phyloP scores from a whole-genome alignment of 345 rosid genomes.

The Aquilaria malaccensis region DNA sequence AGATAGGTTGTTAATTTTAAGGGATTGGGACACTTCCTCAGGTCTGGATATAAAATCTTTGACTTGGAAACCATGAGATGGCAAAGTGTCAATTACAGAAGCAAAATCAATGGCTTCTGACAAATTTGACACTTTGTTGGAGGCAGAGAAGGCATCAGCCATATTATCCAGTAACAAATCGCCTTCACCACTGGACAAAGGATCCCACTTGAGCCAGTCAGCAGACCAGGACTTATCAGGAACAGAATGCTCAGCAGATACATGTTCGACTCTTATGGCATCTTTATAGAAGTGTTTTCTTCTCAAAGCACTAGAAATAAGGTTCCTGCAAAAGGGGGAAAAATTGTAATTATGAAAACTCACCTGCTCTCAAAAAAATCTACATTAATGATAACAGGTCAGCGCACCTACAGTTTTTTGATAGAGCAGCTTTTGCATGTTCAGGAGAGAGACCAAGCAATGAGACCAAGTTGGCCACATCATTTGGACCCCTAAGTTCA shows the following conservation, averaged over 20 bases:
- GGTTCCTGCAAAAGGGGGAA: slow-evolving; percentile 37
- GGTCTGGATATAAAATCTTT: slow-evolving; percentile 31
- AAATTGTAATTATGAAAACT: background rate
- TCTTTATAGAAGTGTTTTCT: slow-evolving; percentile 71
- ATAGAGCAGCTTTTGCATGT: slow-evolving; percentile 64
- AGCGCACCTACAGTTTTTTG: slow-evolving; percentile 75
- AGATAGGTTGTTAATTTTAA: slow-evolving; percentile 9
- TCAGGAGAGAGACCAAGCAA: slow-evolving; percentile 71
- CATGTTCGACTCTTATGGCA: slow-evolving; percentile 52
- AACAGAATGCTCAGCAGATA: slow-evolving; percentile 31
- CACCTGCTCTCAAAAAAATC: too few species aligned
- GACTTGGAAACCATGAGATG: slow-evolving; percentile 44
- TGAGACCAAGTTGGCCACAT: slow-evolving; percentile 64
- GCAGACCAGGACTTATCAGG: slow-evolving; percentile 29
- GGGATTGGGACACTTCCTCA: slow-evolving; percentile 18
- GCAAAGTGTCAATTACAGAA: slow-evolving; percentile 32
- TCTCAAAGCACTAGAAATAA: slow-evolving; percentile 54
- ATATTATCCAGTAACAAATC: slow-evolving; percentile 71
- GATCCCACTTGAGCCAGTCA: slow-evolving; percentile 78
- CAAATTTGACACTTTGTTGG: slow-evolving; percentile 25
- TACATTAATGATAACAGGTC: slow-evolving; percentile 6
- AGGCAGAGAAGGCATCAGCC: slow-evolving; percentile 43
- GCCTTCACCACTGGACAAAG: slow-evolving; percentile 81
- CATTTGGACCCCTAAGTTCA: slow-evolving; percentile 83
- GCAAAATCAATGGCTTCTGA: slow-evolving; percentile 51